phyloP scores from a whole-genome alignment of 768 basidiomycete genomes.

The Termitomyces sp. region DNA sequence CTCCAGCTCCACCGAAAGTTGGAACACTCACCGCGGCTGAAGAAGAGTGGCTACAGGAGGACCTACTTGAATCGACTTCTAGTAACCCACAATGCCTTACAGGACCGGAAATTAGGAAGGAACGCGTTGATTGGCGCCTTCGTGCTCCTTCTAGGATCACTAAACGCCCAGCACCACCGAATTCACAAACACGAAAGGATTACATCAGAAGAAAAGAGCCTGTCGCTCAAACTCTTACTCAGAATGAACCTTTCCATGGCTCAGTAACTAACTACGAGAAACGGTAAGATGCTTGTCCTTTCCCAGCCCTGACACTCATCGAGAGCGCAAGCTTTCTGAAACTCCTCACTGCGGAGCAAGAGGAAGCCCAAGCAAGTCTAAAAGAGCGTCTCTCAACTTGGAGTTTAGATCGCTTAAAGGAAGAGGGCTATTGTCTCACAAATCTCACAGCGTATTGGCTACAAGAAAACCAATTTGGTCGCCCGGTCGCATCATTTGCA shows the following conservation, averaged over 20 bases:
- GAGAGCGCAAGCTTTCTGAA: conserved; percentile 29
- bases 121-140: conserved; percentile 58
- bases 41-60: conserved; percentile 32
- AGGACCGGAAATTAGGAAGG: conserved; percentile 10
- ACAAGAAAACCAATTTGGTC: conserved; percentile 54
- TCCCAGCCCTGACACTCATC: conserved; percentile 10
- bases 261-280: conserved; percentile 49
- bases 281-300: conserved; percentile 29
- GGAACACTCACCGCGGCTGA: conserved; percentile 23
- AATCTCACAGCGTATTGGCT: conserved; percentile 66
- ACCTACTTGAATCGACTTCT: conserved; percentile 4
- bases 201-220: conserved; percentile 34
- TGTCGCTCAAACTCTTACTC: conserved; percentile 22
- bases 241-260: conserved; percentile 37
- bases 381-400: conserved; percentile 63
- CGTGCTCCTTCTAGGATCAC: conserved; percentile 41
- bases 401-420: conserved; percentile 50
- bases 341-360: conserved; percentile 57
- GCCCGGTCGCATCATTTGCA: conserved; percentile 59
- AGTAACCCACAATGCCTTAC: conserved; percentile 4
- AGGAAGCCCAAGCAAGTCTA: conserved; percentile 53
- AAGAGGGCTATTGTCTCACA: conserved; percentile 72
- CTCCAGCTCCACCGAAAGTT: background rate
- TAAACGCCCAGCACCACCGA: conserved; percentile 8
- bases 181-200: conserved; percentile 8